Base-by-base conservation (phyloP, 208 protist species). In the Leishmania tarentolae region DNA sequence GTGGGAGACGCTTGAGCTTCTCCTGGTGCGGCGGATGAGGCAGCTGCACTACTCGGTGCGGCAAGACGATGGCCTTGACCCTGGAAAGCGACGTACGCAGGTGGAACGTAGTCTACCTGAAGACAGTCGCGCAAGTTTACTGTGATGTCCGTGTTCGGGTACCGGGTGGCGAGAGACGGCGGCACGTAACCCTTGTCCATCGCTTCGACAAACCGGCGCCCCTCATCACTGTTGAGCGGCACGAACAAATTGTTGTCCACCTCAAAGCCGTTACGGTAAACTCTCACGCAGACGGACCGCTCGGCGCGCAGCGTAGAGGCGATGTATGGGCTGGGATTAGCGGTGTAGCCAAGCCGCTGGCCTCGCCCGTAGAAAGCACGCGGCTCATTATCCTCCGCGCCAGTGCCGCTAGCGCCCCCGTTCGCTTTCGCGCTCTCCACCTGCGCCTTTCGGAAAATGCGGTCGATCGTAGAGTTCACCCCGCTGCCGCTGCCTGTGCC, bases 291-390 rank as follows among this genome's bases (percentile, higher is more conserved):
- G 37, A 93, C 86, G 1, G 81, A 84, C 15, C 91, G 91, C 73
- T 89, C 80, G 40, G 90, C 88, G 0, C 83, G 86, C 24, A 91
- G 71, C 9, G 89, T 87, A 40, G 92, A 78, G 50, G 90, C 87
- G 69, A 97, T 92, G 52, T 88, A 88, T 0, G 92, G 94, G 74
- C 92, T 97, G 2, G 78, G 84, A 31, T 88, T 76, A 13, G 86
- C 79, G 2, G 92, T 95, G 88, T 95, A 91, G 42, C 94, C 94
- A 37, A 97, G 86, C 0, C 94, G 94, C 31, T 92, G 87, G 0
- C 92, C 92, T 15, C 84, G 78, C 3, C 94, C 94, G 80, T 88
- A 93, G 75, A 97, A 97, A 50, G 88, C 90, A 44, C 88, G 87
- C n/a, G 74, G 53, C 4, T 66, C 75, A 15, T 70, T 85, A 9